Conservation (phyloP, 1,139 yeast species). For the Starmera stellimalicola region DNA sequence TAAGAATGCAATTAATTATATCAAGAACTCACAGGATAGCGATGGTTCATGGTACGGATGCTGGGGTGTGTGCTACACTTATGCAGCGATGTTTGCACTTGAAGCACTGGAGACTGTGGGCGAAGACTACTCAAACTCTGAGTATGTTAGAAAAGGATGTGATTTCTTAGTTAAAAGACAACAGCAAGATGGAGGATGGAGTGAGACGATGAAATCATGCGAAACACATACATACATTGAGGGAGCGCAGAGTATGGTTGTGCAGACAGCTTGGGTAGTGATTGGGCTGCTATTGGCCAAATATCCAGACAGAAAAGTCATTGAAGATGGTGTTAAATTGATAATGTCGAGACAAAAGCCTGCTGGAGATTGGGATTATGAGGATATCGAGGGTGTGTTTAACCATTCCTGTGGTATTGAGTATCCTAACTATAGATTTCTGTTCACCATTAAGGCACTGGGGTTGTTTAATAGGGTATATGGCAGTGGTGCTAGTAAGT, state of each 20-base stretch:
- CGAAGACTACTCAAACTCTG: conserved; percentile 50
- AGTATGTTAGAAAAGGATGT: conserved; percentile 63
- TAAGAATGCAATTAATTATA: conserved; percentile 62
- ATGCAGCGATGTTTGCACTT: conserved; percentile 96
- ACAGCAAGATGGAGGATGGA: conserved; percentile 92
- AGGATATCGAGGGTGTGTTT: conserved; percentile 90
- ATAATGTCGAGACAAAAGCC: conserved; percentile 58
- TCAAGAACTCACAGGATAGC: conserved; percentile 50
- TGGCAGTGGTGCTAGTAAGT: conserved; percentile 6
- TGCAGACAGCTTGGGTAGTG: conserved; percentile 90
- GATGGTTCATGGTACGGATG: conserved; percentile 99
- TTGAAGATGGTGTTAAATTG: conserved; percentile 54
- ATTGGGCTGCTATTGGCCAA: conserved; percentile 75
- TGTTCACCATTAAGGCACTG: conserved; percentile 87
- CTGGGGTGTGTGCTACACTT: conserved; percentile 96
- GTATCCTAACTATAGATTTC: conserved; percentile 85
- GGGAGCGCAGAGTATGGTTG: conserved; percentile 56
- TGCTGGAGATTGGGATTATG: conserved; percentile 82
- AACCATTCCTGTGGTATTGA: conserved; percentile 93
- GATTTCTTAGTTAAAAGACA: conserved; percentile 75
- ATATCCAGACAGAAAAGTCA: conserved; percentile 61
- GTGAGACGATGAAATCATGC: conserved; percentile 77
- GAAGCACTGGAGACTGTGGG: conserved; percentile 80
- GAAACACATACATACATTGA: conserved; percentile 76
- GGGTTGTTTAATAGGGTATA: conserved; percentile 47